Conservation (phyloP, 371 early-diverging fungal species). For the Mortierella sp. region DNA sequence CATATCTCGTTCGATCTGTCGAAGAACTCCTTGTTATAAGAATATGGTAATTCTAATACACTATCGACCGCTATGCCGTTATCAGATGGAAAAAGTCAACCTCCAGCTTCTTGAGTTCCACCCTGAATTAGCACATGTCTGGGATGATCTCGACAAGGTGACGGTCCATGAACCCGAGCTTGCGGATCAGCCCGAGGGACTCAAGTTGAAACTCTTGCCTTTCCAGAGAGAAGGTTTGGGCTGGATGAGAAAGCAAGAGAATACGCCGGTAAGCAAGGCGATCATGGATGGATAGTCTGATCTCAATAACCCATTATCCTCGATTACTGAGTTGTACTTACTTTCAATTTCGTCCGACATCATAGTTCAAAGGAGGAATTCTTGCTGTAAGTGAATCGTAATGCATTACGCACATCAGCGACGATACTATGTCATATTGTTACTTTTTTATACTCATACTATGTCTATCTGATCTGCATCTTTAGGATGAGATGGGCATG, state of each 20-base stretch:
- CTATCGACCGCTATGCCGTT: no score
- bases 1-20: no score
- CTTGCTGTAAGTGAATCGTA: constrained; percentile 67
- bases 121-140: constrained; percentile 73
- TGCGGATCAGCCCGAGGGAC: constrained; percentile 76
- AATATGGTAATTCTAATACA: no score
- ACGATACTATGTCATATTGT: background rate
- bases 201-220: constrained; percentile 84
- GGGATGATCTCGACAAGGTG: constrained; percentile 73
- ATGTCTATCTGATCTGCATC: background rate
- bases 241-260: constrained; percentile 87
- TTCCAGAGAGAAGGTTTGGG: constrained; percentile 90
- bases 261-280: constrained; percentile 55
- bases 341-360: constrained; percentile 20
- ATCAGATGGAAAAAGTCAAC: constrained; percentile 39
- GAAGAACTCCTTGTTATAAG: no score
- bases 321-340: background rate
- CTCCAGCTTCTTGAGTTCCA: constrained; percentile 58
- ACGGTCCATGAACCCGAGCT: constrained; percentile 48
- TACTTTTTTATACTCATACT: background rate
- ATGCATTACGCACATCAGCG: background rate
- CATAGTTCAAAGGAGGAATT: constrained; percentile 84
- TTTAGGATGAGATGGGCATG: constrained; percentile 97
- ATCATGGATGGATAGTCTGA: no score
- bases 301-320: no score